phyloP scores from a whole-genome alignment of 306 rosid genomes.

The Ceratonia siliqua region DNA sequence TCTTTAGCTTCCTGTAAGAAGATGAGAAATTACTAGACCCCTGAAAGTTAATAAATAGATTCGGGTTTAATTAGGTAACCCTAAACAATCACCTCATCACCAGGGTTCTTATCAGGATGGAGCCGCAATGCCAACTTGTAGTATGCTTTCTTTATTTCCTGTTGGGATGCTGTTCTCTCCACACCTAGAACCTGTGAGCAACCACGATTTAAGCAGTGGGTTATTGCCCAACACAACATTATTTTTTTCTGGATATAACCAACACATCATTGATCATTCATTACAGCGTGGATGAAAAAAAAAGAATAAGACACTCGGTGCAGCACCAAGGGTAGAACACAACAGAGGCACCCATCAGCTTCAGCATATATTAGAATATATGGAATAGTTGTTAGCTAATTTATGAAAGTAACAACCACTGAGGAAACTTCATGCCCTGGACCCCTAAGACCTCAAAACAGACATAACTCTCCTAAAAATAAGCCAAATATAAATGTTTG shows the following conservation, averaged over 20 bases:
- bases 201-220: neutral
- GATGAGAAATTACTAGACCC: neutral
- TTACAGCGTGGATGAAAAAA: neutral
- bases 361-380: neutral
- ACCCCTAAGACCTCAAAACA: neutral
- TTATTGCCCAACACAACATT: neutral
- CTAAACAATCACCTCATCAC: conserved; percentile 61
- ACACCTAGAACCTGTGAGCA: conserved; percentile 66
- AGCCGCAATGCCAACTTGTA: conserved; percentile 76
- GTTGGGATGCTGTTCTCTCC: conserved; percentile 76
- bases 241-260: too few relatives aligned
- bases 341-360: neutral
- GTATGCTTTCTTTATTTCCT: conserved; percentile 86
- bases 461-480: neutral
- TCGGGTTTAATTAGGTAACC: neutral
- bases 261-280: neutral
- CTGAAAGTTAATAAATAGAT: neutral
- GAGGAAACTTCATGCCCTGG: neutral
- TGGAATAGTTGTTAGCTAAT: neutral
- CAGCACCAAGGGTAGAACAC: neutral
- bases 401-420: neutral
- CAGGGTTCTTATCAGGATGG: conserved; percentile 88
- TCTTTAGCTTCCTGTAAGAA: conserved; percentile 66
- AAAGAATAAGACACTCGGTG: neutral
- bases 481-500: neutral